Base-by-base conservation (phyloP, 2,329 filamentous ascomycete genomes). In the Colletotrichum sp. region DNA sequence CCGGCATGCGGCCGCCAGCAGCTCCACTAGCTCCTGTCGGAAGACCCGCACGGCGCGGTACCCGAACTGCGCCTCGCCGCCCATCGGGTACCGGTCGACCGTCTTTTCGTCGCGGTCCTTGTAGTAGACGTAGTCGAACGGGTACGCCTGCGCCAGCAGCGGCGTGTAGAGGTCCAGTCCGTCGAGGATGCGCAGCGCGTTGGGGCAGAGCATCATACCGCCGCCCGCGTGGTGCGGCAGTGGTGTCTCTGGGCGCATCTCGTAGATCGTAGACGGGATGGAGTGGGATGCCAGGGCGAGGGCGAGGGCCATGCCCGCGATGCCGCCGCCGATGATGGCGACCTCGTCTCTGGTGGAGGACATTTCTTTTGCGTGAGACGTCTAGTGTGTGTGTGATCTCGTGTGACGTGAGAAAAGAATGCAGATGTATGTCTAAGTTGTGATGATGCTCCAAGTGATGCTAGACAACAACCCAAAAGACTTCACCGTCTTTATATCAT, bases 181-280 rank as follows among this genome's bases (percentile, higher is more conserved):
- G 76, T 92, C 88, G 0, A 93, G 85, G 52, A 92, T 84, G 6
- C 86, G 85, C 2, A 93, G 85, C 0, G 90, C 89, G 69, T 92
- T 92, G 7, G 91, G 91, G 0, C 90, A 91, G 4, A 92, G 86
- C 87, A 92, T 91, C 34, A 93, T 84, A 1, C 89, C 90, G 4
- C 91, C 91, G 21, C 88, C 88, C 28, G 88, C 87, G 74, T 88
- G 85, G 3, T 87, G 84, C 2, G 87, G 83, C 7, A 52, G 64
- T 3, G 66, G 74, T 8, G 30, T 57, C 0, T 85, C 84, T 1
- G 82, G 74, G 10, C 88, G 86, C 16, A 85, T 83, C 76, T 92
- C 91, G 76, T 91, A 92, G 67, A 92, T 82, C 4, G 83, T 87
- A 74, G 83, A 85, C 7, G 84, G 78, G 59, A 93, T 92, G 55